Evolutionary conservation across 768 basidiomycete genomes (phyloP), one percentile per base, ranked within the genome.

Genomic region (Austroboletus festivus): DNA sequence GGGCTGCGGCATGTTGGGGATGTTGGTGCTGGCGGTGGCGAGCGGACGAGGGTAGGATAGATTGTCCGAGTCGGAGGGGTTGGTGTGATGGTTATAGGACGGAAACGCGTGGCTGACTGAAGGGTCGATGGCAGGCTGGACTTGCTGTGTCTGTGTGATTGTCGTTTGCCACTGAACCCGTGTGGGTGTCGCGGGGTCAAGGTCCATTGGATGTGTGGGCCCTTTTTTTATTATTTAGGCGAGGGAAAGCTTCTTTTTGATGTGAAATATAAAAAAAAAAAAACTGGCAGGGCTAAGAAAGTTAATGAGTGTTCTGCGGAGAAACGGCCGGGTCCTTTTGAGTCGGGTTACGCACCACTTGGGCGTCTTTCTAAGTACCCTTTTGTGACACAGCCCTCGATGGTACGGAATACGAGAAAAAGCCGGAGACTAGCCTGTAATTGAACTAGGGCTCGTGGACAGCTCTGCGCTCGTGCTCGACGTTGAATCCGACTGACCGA

Each of bases 181-280:
- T 63, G 67, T 54, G 53, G 58, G 59, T 52, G 58, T 56, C 55
- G 61, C 53, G 22, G 68, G 61, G 58, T 71, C 66, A 56, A 63
- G 52, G 55, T 64, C 62, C 68, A 72, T 44, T 50, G 53, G 28
- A 28, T n/a, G n/a, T 46, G 60, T 55, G 51, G 53, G 64, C 55
- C 56, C 57, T 62, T 65, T n/a, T n/a, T 67, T 63, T 67, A 67
- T 68, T 65, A 54, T 60, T 68, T 67, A 67, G 53, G 65, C 65
- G 65, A 67, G 64, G 64, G 66, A 55, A 45, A 57, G 52, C 56
- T 66, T 68, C 60, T 58, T 65, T 65, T 60, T 65, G 65, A 66
- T 66, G 59, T 65, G 65, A 63, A 62, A 28, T 28, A n/a, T n/a
- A n/a, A n/a, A n/a, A n/a, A n/a, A n/a, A n/a, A n/a, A n/a, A n/a